Base-by-base conservation (phyloP, 371 early-diverging fungal genomes). In the Furculomyces boomerangus region DNA sequence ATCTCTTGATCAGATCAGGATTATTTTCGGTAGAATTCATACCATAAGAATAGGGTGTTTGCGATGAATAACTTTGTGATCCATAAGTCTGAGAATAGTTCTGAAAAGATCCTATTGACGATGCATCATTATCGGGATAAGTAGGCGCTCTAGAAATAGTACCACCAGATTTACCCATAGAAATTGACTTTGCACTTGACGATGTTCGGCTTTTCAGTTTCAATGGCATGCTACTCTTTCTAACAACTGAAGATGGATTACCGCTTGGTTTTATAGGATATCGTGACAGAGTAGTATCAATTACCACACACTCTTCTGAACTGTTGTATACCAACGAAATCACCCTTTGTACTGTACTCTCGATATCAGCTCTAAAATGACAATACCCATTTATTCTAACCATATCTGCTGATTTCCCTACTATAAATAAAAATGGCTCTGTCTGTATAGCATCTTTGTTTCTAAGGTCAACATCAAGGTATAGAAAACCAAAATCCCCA, bases 401-500 rank as follows among this genome's bases (percentile, higher is more conserved):
- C 0, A 80, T 78, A 26, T 53, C 10, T n/a, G 39, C 50, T 83
- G 83, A 72, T 2, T 79, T 67, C 1, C 90, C 88, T 13, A 86
- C 66, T 1, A 87, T 84, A 70, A 80, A 88, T 52, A 90, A 57
- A 55, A 80, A 72, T 50, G 79, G 81, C 22, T 75, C 77, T 51
- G 77, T 77, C 5, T 49, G 16, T 27, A 18, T 49, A 30, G 24
- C 10, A n/a, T 22, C 8, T 8, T 2, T 24, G n/a, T 25, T 26
- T n/a, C n/a, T n/a, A n/a, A n/a, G 79, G 29, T 88, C 60, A 54
- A 78, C 55, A n/a, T 79, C 75, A 54, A 78, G 71, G 74, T 84
- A 83, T 49, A 90, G 59, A 64, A 90, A 89, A 0, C 90, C 90
- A 30, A 82, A 64, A 63, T 85, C 87, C 26, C 89, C 88, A 0